These are phyloP conservation scores for Thielaviopsis musarum DNA, from an alignment of 2,329 filamentous ascomycete genomes.

Conservation along the genomic window DNA sequence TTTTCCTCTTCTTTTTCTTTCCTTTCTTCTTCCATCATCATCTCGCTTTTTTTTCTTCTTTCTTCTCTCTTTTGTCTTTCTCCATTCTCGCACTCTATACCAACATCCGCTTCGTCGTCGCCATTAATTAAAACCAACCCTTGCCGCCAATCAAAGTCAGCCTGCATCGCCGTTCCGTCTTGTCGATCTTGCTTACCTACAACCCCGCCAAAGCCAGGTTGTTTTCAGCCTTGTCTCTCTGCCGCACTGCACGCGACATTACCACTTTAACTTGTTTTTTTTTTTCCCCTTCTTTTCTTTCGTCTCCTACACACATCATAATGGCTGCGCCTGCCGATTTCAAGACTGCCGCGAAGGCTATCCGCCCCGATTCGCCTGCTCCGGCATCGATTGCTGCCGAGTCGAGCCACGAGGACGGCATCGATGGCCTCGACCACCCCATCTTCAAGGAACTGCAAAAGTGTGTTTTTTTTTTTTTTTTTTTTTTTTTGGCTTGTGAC, in stretches of 20 bases:
- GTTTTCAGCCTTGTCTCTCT: not conserved
- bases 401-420: constrained; percentile 36
- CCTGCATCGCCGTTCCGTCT: not conserved
- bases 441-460: constrained; percentile 84
- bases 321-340: constrained; percentile 49
- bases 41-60: not conserved
- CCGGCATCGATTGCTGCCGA: constrained; percentile 31
- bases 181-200: not conserved
- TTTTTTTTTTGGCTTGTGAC: not conserved
- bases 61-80: not conserved
- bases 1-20: not conserved
- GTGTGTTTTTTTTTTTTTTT: constrained; percentile 32
- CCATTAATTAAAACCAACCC: not conserved
- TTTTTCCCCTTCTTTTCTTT: not conserved
- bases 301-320: not conserved
- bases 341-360: constrained; percentile 39
- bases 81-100: not conserved
- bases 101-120: not conserved
- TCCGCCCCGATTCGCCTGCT: constrained; percentile 39
- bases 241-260: not conserved
- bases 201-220: not conserved
- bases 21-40: not conserved
- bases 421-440: constrained; percentile 50
- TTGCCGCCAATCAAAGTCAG: too few relatives aligned
- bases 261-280: not conserved